phyloP scores from a whole-genome alignment of 164 flowering plant species.

The Saururus chinensis region DNA sequence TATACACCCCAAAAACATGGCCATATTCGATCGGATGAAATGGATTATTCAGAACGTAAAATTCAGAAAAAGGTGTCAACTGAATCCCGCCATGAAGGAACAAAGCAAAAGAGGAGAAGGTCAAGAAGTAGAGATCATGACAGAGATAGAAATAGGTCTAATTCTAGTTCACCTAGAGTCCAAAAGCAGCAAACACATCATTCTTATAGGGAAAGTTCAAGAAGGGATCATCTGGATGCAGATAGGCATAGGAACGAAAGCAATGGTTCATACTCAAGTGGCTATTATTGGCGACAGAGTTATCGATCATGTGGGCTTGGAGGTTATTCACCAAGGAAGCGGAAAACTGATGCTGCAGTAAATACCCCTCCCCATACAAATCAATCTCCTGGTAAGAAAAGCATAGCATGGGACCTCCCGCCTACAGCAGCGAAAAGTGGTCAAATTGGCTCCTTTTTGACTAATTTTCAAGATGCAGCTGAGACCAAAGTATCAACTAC shows the following conservation, averaged over 20 bases:
- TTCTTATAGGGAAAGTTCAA: slow-evolving; percentile 30
- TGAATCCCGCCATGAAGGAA: slow-evolving; percentile 33
- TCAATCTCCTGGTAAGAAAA: slow-evolving; percentile 62
- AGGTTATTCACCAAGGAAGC: slow-evolving; percentile 96
- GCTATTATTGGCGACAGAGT: slow-evolving; percentile 37
- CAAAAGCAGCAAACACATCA: slow-evolving; percentile 32
- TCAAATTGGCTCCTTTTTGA: slow-evolving; percentile 18
- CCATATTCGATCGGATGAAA: slow-evolving; percentile 19
- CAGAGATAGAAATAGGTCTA: slow-evolving; percentile 39
- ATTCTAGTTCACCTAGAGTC: slow-evolving; percentile 43
- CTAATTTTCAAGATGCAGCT: slow-evolving; percentile 17
- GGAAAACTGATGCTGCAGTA: slow-evolving; percentile 59
- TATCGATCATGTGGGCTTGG: slow-evolving; percentile 70
- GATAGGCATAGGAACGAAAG: slow-evolving; percentile 32
- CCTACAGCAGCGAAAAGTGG: slow-evolving; percentile 26
- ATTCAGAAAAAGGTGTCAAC: slow-evolving; percentile 28
- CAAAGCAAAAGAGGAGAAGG: slow-evolving; percentile 48
- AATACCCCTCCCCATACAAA: slow-evolving; percentile 67
- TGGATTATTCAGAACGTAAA: slow-evolving; percentile 32
- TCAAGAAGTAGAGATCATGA: slow-evolving; percentile 63
- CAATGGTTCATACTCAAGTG: slow-evolving; percentile 37
- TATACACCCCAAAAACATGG: slow-evolving; percentile 26
- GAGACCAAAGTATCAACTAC: slow-evolving; percentile 16
- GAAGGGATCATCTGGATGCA: slow-evolving; percentile 34
- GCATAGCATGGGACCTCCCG: slow-evolving; percentile 71